A percentile compares a stretch with the other conserved stretches of the same genome.
phyloP scores from a whole-genome alignment of 2,329 filamentous ascomycete genomes.

The Monosporascus sp. region DNA sequence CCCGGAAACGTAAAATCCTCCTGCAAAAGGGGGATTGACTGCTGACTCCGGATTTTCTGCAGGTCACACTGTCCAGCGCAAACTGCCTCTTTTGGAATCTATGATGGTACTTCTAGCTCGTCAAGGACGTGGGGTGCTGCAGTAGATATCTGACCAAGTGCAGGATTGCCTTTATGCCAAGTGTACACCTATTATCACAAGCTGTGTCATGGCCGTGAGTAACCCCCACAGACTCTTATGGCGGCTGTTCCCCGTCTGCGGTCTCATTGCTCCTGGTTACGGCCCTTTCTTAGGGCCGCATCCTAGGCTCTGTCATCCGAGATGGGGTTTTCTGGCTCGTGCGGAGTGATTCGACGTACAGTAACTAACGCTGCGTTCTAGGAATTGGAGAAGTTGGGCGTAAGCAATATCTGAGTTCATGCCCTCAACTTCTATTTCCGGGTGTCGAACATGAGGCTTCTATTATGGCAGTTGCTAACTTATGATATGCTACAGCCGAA shows the following conservation, averaged over 20 bases:
- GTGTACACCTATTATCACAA: slow-evolving; percentile 81
- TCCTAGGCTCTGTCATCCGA: too few species aligned
- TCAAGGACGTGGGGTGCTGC: too few species aligned
- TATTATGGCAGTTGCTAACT: slow-evolving; percentile 62
- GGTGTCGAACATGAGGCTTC: too few species aligned
- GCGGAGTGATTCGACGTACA: too few species aligned
- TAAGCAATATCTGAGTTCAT: neutral
- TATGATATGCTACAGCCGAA: neutral
- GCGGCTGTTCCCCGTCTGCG: too few species aligned
- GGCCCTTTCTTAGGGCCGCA: too few species aligned
- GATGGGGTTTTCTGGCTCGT: too few species aligned
- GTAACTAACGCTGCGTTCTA: neutral
- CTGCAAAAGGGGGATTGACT: neutral
- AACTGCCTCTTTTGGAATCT: slow-evolving; percentile 78
- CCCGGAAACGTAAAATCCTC: neutral
- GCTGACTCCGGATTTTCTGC: slow-evolving; percentile 79
- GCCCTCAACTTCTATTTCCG: neutral
- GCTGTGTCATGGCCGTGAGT: slow-evolving; percentile 56
- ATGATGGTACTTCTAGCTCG: slow-evolving; percentile 49
- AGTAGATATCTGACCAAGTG: slow-evolving; percentile 53
- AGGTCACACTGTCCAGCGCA: slow-evolving; percentile 76
- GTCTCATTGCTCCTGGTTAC: too few species aligned
- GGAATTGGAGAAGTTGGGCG: neutral
- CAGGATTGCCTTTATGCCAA: slow-evolving; percentile 82
- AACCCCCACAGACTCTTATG: neutral